Percentiles rank a stretch among this genome's conserved stretches.
Conservation (phyloP, 2,329 filamentous ascomycete species). For the Xylaria sp. region DNA sequence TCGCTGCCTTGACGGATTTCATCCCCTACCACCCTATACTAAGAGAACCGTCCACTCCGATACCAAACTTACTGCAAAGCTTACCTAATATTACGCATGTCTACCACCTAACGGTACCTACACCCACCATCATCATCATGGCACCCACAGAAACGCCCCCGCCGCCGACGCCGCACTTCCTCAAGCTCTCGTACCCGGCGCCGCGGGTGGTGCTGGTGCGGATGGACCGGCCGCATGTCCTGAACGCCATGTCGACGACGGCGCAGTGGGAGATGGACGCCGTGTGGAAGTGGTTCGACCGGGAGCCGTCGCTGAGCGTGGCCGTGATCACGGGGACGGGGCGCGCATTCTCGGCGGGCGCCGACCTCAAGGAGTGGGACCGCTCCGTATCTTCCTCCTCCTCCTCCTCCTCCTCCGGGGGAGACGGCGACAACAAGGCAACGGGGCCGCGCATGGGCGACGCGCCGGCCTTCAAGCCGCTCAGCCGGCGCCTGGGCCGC, state of each 20-base stretch:
- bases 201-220: conserved; percentile 45
- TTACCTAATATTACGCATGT: not conserved
- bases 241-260: conserved; percentile 46
- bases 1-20: too few species aligned
- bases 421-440: too few species aligned
- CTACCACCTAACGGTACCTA: not conserved
- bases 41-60: too few species aligned
- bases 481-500: conserved; percentile 56
- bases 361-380: conserved; percentile 33
- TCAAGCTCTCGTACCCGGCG: conserved; percentile 44
- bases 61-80: too few species aligned
- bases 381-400: conserved; percentile 34
- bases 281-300: conserved; percentile 39
- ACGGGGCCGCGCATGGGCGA: conserved; percentile 32
- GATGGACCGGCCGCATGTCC: conserved; percentile 42
- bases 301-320: conserved; percentile 30
- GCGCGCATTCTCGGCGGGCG: conserved; percentile 32
- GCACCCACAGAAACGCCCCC: conserved; percentile 37
- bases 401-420: too few species aligned
- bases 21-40: too few species aligned
- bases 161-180: conserved; percentile 38
- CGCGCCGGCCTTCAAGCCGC: conserved; percentile 33
- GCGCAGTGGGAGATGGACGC: conserved; percentile 46
- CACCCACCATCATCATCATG: conserved; percentile 12
- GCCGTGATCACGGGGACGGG: conserved; percentile 34